Percentiles rank a stretch among this genome's conserved stretches.
Evolutionary conservation across 176 grass and related monocot genomes (phyloP).

Genomic region (Dactylis glomerata): DNA sequence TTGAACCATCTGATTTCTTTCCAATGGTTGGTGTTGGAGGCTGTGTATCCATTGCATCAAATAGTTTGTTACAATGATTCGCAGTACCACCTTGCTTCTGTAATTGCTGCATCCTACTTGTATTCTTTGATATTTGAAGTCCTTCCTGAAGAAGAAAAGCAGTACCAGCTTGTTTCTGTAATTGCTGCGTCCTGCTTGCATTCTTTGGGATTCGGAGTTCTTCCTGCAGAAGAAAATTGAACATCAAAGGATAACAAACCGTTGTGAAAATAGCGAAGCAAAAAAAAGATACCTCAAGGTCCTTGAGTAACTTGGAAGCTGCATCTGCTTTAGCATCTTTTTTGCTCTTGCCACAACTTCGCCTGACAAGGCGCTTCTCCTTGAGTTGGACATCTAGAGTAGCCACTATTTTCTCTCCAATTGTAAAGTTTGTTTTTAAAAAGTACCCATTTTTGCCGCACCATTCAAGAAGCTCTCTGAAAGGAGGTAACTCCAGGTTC

Average conservation of each 20-base stretch:
- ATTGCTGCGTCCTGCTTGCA: conserved; percentile 38
- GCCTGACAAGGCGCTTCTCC: conserved; percentile 56
- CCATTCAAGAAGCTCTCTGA: conserved; percentile 70
- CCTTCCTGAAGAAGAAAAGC: too few relatives aligned
- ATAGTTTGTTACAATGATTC: conserved; percentile 11
- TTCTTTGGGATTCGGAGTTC: conserved; percentile 44
- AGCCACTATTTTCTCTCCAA: conserved; percentile 55
- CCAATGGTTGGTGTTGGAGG: conserved; percentile 13
- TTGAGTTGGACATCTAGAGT: conserved; percentile 64
- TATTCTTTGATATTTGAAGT: too few relatives aligned
- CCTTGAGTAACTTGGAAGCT: conserved; percentile 72
- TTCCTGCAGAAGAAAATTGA: conserved; percentile 43
- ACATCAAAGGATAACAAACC: not conserved
- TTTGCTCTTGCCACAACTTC: conserved; percentile 55
- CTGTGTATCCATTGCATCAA: conserved; percentile 40
- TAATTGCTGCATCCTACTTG: too few relatives aligned
- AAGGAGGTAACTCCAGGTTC: conserved; percentile 65
- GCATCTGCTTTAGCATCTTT: conserved; percentile 80
- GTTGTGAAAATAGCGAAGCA: conserved; percentile 19
- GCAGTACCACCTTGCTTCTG: conserved; percentile 7
- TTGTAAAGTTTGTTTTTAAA: conserved; percentile 42
- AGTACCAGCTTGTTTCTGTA: conserved; percentile 15
- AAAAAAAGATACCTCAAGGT: conserved; percentile 59
- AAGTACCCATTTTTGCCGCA: conserved; percentile 66
- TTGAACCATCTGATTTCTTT: conserved; percentile 5